A percentile compares a stretch with the other conserved stretches of the same genome.
phyloP scores from a whole-genome alignment of 2,329 filamentous ascomycete genomes.

The Septoria petroselini region DNA sequence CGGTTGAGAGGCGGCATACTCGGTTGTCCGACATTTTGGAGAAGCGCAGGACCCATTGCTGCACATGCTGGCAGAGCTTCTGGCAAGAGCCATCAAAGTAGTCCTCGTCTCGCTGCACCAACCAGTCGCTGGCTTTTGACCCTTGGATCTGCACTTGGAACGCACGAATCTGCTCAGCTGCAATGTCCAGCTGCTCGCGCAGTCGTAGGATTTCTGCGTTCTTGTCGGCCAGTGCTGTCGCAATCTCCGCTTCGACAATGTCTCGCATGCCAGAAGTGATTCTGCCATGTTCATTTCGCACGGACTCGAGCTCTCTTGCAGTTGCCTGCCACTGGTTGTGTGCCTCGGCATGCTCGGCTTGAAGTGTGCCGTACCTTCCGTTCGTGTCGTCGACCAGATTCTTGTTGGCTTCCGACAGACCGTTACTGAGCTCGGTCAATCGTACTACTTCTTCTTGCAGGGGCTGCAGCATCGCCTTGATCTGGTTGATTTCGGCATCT shows the following conservation, averaged over 20 bases:
- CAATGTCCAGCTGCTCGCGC: constrained; percentile 71
- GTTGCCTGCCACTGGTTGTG: constrained; percentile 55
- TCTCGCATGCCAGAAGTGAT: constrained; percentile 62
- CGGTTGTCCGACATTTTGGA: constrained; percentile 96
- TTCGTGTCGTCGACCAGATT: constrained; percentile 73
- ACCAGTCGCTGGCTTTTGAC: constrained; percentile 64
- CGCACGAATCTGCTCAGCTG: constrained; percentile 59
- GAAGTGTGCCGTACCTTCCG: constrained; percentile 65
- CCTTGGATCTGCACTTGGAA: constrained; percentile 60
- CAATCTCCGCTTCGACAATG: constrained; percentile 60
- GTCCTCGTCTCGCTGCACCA: constrained; percentile 80
- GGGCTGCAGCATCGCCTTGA: constrained; percentile 70
- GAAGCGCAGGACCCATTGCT: constrained; percentile 97
- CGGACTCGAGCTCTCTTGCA: constrained; percentile 65
- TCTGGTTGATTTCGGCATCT: constrained; percentile 77
- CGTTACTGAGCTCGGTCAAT: constrained; percentile 77
- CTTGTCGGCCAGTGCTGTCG: constrained; percentile 69
- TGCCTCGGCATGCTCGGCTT: constrained; percentile 59
- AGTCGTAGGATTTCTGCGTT: constrained; percentile 79
- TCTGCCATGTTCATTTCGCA: constrained; percentile 61
- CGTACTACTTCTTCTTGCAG: constrained; percentile 78
- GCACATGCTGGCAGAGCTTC: constrained; percentile 89
- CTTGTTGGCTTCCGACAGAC: constrained; percentile 71
- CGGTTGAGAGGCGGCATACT: constrained; percentile 74
- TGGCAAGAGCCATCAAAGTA: constrained; percentile 94